Evolutionary conservation across 805 yeast species (phyloP), one percentile per base, ranked within the genome.

Genomic region (Helenozyma rhizophorensis): DNA sequence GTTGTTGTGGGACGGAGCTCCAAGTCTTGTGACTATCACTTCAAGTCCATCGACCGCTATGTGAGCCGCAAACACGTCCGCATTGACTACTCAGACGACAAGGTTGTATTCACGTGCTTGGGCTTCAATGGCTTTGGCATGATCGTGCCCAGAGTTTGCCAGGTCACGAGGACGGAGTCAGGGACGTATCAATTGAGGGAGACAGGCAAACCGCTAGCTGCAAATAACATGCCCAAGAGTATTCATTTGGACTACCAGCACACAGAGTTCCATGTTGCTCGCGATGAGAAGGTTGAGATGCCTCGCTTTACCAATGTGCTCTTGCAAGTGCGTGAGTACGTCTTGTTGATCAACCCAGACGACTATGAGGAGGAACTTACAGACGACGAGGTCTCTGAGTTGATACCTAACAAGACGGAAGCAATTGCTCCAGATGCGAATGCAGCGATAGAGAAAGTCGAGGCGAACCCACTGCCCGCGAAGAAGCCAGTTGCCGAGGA

Each of bases 51-150:
- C 12, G 74, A 73, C 53, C 77, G 74, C 50, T 68, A 69, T 24
- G 74, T 85, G 14, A 82, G 93, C 10, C 73, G 95, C 32, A 67
- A 69, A 9, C 95, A 85, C 56, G 68, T 80, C 32, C 56, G 62
- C 11, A 50, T 83, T 2, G 60, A 69, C 16, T 78, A 72, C 51
- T 51, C 63, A 18, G 46, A 62, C 1, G 51, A 49, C 3, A 61
- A 72, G 21, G 54, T 86, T 27, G 63, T 60, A 11, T 54, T 90
- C 31, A 72, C 72, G 27, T 90, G 97, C 56, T 56, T 77, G 34
- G 97, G 97, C 3, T 74, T 78, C 60, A 90, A 90, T 55, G 96
- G 97, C 9, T 61, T 84, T 31, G 70, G 74, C 8, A 72, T 88
- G 13, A 66, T 73, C 4, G 72, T 86, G 25, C 93, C 95, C 0